phyloP scores from a whole-genome alignment of 2,329 filamentous ascomycete species.

The Metarhizium rileyi region DNA sequence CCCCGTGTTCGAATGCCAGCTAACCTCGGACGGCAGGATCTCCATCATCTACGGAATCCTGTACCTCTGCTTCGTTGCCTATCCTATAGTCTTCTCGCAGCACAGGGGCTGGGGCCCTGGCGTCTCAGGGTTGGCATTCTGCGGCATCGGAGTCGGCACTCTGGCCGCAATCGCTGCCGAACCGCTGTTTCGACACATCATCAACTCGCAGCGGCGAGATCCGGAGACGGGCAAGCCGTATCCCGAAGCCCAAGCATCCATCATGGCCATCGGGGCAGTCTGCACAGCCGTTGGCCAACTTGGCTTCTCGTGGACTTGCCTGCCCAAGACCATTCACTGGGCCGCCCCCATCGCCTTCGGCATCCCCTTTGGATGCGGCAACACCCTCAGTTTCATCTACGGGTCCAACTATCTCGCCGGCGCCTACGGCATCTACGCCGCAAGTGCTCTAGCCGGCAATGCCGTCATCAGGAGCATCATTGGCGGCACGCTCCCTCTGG shows the following conservation, averaged over 20 bases:
- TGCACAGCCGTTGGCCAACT: conserved; percentile 70
- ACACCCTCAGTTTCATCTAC: conserved; percentile 74
- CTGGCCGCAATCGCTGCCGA: conserved; percentile 53
- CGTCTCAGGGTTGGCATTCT: conserved; percentile 66
- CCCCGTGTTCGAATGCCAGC: not conserved
- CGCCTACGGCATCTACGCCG: conserved; percentile 72
- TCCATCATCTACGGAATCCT: conserved; percentile 80
- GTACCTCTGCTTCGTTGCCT: conserved; percentile 84
- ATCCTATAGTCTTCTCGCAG: conserved; percentile 72
- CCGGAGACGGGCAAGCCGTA: conserved; percentile 61
- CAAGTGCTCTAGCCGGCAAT: conserved; percentile 72
- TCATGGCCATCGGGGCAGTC: conserved; percentile 70
- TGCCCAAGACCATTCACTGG: conserved; percentile 70
- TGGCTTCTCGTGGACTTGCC: conserved; percentile 80
- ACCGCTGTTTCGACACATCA: conserved; percentile 65
- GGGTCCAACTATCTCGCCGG: conserved; percentile 70
- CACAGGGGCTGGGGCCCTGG: conserved; percentile 68
- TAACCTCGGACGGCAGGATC: conserved; percentile 39
- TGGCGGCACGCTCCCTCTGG: conserved; percentile 70
- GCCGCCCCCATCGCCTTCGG: conserved; percentile 70
- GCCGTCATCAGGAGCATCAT: conserved; percentile 62
- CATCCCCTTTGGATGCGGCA: conserved; percentile 69
- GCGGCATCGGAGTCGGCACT: conserved; percentile 57
- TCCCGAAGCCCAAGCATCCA: conserved; percentile 72
- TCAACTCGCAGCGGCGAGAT: conserved; percentile 67